These are phyloP conservation scores for Blepharisma stoltei DNA, from an alignment of 73 alveolate species.

Conservation along the genomic window DNA sequence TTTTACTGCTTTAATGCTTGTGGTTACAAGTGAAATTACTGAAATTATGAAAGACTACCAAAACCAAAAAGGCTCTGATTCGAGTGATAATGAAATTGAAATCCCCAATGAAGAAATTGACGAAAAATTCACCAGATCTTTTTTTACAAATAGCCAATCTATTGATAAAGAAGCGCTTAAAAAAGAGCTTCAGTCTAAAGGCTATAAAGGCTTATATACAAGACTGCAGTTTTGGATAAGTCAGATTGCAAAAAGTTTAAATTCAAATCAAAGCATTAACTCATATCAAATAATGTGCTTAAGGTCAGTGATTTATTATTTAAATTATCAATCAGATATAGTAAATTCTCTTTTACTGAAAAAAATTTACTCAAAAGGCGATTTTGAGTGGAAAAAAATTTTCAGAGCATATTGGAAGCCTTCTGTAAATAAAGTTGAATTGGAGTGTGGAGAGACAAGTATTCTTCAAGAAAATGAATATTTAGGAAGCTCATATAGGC, in stretches of 20 bases:
- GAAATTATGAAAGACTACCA: slow-evolving; percentile 57
- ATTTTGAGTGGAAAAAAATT: slow-evolving; percentile 63
- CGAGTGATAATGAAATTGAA: slow-evolving; percentile 29
- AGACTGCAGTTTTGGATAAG: slow-evolving; percentile 69
- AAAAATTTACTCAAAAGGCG: slow-evolving; percentile 34
- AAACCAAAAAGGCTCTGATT: slow-evolving; percentile 6
- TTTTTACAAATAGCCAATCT: slow-evolving; percentile 32
- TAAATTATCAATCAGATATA: slow-evolving; percentile 52
- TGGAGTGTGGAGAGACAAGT: slow-evolving; percentile 67
- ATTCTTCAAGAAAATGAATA: slow-evolving; percentile 53
- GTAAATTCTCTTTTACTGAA: slow-evolving; percentile 43
- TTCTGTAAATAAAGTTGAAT: slow-evolving; percentile 48
- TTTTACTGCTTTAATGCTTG: slow-evolving; percentile 59
- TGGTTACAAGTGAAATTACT: slow-evolving; percentile 67
- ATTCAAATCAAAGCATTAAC: slow-evolving; percentile 31
- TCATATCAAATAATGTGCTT: slow-evolving; percentile 47
- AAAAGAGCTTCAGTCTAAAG: slow-evolving; percentile 47
- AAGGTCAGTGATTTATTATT: slow-evolving; percentile 42
- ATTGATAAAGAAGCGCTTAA: slow-evolving; percentile 41
- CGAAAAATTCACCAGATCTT: slow-evolving; percentile 40
- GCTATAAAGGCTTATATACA: slow-evolving; percentile 52
- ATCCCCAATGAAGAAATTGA: slow-evolving; percentile 36
- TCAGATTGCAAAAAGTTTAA: slow-evolving; percentile 39
- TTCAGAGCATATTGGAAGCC: slow-evolving; percentile 62
- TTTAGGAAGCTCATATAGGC: slow-evolving; percentile 47